These are phyloP conservation scores for Penicillium maclennaniae DNA, from an alignment of 495 filamentous ascomycete species.

Conservation along the genomic window DNA sequence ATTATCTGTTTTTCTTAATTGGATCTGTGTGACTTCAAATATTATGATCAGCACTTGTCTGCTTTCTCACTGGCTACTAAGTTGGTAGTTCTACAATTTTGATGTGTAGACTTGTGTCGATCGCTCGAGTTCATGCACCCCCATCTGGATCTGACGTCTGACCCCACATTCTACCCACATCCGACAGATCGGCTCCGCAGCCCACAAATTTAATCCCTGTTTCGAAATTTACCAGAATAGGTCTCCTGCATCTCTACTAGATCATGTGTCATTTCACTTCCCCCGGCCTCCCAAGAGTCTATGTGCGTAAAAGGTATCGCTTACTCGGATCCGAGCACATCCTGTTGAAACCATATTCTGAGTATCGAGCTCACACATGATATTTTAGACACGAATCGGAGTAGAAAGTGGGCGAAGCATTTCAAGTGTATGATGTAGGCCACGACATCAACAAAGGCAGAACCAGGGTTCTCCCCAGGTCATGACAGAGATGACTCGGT, in stretches of 20 bases:
- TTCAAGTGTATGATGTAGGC: background rate
- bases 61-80: background rate
- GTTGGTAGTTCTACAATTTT: background rate
- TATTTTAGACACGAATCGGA: background rate
- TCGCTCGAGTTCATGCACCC: slow-evolving; percentile 20
- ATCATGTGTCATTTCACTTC: background rate
- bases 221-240: no score
- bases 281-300: background rate
- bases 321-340: background rate
- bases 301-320: background rate
- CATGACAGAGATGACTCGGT: background rate
- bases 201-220: background rate
- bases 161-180: slow-evolving; percentile 8
- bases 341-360: no score
- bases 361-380: background rate
- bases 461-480: background rate
- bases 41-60: background rate
- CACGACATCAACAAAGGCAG: background rate
- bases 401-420: background rate
- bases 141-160: slow-evolving; percentile 9
- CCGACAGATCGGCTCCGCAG: slow-evolving; percentile 18
- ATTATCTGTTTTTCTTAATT: background rate
- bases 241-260: background rate
- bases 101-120: slow-evolving; percentile 23
- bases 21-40: background rate